phyloP scores from a whole-genome alignment of 179 eudicot genomes.

The Heliamphora pulchella region DNA sequence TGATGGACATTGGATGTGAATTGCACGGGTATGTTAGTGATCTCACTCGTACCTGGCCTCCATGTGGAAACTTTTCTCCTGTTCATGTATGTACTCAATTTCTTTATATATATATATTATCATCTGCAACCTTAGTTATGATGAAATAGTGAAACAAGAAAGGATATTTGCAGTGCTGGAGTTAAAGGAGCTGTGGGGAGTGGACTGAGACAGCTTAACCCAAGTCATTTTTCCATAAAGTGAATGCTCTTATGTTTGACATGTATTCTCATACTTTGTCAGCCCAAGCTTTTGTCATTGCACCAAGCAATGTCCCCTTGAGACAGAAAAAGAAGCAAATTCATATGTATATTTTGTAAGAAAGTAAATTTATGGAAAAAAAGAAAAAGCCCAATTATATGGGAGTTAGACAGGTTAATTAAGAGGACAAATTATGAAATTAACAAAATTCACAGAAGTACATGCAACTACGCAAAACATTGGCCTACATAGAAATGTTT shows the following conservation, averaged over 20 bases:
- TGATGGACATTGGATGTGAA: conserved; percentile 96
- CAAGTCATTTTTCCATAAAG: neutral
- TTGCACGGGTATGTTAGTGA: conserved; percentile 94
- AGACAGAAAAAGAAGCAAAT: neutral
- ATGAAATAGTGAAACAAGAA: neutral
- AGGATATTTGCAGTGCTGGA: neutral
- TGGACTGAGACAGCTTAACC: neutral
- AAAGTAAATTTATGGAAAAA: neutral
- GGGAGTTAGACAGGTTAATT: neutral
- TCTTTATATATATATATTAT: neutral
- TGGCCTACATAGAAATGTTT: neutral
- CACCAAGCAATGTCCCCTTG: conserved; percentile 3
- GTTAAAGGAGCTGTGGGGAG: neutral
- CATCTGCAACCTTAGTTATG: neutral
- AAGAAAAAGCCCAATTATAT: neutral
- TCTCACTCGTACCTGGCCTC: conserved; percentile 97
- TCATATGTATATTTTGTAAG: neutral
- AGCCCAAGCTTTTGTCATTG: neutral
- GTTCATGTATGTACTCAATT: conserved; percentile 44
- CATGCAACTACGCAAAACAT: neutral
- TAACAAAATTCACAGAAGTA: neutral
- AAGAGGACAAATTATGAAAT: neutral
- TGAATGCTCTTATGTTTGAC: neutral
- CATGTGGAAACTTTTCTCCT: conserved; percentile 63
- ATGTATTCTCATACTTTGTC: neutral